A percentile compares a stretch with the other conserved stretches of the same genome.
phyloP scores from a whole-genome alignment of 805 yeast genomes.

The Kluyveromyces nonfermentans region DNA sequence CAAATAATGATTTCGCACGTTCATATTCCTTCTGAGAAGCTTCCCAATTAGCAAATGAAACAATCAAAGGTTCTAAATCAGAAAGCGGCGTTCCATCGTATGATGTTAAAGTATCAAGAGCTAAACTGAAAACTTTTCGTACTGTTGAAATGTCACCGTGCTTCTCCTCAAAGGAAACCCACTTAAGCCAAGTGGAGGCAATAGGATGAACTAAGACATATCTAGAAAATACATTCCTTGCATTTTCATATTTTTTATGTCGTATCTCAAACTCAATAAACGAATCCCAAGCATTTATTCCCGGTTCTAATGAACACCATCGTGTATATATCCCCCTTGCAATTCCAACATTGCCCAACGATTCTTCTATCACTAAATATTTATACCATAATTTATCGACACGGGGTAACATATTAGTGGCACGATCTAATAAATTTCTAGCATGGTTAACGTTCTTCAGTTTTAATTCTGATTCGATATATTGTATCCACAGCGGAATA shows the following conservation, averaged over 20 bases:
- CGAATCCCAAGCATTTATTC: conserved; percentile 58
- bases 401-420: conserved; percentile 62
- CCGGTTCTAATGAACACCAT: conserved; percentile 79
- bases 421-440: conserved; percentile 72
- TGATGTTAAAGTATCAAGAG: conserved; percentile 44
- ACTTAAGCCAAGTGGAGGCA: conserved; percentile 56
- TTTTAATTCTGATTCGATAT: conserved; percentile 69
- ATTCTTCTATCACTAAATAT: conserved; percentile 76
- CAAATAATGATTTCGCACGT: conserved; percentile 50
- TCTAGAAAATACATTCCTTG: conserved; percentile 46
- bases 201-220: conserved; percentile 46
- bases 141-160: conserved; percentile 38
- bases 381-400: conserved; percentile 82
- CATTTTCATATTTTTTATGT: conserved; percentile 48
- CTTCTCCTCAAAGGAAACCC: conserved; percentile 64
- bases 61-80: conserved; percentile 34
- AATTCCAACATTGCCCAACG: conserved; percentile 51
- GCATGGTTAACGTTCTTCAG: conserved; percentile 78
- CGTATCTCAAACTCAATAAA: conserved; percentile 66
- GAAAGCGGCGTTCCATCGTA: conserved; percentile 21
- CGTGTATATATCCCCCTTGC: conserved; percentile 59
- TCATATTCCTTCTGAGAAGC: conserved; percentile 48
- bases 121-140: conserved; percentile 57
- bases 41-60: conserved; percentile 61
- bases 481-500: conserved; percentile 79